phyloP scores from a whole-genome alignment of 306 rosid species.

The Pterocarpus santalinus region DNA sequence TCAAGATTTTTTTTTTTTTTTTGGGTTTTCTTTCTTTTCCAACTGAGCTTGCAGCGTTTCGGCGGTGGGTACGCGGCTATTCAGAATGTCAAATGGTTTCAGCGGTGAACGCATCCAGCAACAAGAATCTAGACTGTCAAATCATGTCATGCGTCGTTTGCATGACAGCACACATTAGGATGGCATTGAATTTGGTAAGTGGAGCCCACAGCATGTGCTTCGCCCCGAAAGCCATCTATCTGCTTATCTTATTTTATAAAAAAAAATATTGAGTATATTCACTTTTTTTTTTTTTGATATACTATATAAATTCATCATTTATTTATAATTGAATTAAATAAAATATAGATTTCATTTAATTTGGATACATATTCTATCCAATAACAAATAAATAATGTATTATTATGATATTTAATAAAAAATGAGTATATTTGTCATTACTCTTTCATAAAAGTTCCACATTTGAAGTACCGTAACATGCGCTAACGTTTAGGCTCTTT shows the following conservation, averaged over 20 bases:
- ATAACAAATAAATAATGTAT: too few species aligned
- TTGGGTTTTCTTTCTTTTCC: too few species aligned
- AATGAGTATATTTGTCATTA: too few species aligned
- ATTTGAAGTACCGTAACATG: slow-evolving; percentile 49
- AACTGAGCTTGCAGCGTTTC: too few species aligned
- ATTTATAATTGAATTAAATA: too few species aligned
- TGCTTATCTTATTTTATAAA: background rate
- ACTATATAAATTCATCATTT: too few species aligned
- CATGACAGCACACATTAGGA: background rate
- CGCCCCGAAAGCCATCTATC: slow-evolving; percentile 39
- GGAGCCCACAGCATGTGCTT: slow-evolving; percentile 60
- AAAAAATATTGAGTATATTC: too few species aligned
- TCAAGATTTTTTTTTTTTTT: too few species aligned
- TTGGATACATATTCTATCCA: too few species aligned
- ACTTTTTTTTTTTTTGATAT: too few species aligned
- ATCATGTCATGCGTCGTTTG: slow-evolving; percentile 38
- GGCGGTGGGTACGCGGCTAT: background rate
- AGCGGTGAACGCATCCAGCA: background rate
- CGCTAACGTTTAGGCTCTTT: slow-evolving; percentile 41
- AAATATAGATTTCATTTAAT: too few species aligned
- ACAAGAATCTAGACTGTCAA: slow-evolving; percentile 25
- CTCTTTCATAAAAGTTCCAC: background rate
- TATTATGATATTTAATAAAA: too few species aligned
- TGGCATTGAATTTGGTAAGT: background rate
- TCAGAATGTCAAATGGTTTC: slow-evolving; percentile 17